These are phyloP conservation scores for Xylariomycetidae sp. DNA, from an alignment of 2,329 filamentous ascomycete species.

Conservation along the genomic window DNA sequence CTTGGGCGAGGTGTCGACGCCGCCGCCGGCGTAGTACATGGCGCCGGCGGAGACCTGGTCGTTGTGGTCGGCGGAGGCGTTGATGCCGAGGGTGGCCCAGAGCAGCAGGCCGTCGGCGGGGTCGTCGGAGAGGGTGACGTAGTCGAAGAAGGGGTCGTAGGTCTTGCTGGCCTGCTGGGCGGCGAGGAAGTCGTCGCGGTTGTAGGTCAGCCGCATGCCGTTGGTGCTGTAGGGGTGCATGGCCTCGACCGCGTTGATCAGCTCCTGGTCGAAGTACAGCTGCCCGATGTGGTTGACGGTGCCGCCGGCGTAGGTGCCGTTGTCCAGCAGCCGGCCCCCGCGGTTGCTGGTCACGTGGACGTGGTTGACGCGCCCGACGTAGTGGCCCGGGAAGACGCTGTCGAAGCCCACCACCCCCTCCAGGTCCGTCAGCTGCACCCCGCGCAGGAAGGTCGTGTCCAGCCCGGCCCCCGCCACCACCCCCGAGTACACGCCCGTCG, in stretches of 20 bases:
- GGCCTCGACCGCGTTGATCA: conserved; percentile 43
- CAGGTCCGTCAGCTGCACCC: conserved; percentile 34
- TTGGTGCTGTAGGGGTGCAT: conserved; percentile 40
- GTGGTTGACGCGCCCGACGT: conserved; percentile 33
- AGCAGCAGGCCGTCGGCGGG: conserved; percentile 42
- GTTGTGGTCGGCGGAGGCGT: conserved; percentile 27
- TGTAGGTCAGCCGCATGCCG: conserved; percentile 36
- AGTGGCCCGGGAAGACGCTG: conserved; percentile 39
- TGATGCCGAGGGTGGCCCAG: conserved; percentile 45
- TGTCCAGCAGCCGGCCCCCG: conserved; percentile 31
- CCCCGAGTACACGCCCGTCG: conserved; percentile 36
- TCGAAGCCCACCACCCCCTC: conserved; percentile 37
- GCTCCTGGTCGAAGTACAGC: conserved; percentile 53
- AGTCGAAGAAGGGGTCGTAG: conserved; percentile 45
- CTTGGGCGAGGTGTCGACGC: conserved; percentile 13
- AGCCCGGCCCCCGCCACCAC: conserved; percentile 28
- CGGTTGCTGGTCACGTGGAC: conserved; percentile 28
- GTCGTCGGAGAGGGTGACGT: conserved; percentile 48
- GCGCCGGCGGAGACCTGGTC: conserved; percentile 9
- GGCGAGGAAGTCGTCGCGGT: conserved; percentile 43
- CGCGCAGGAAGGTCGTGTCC: conserved; percentile 37
- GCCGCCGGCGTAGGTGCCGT: conserved; percentile 43
- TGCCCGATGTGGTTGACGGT: conserved; percentile 52
- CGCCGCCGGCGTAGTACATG: conserved; percentile 16
- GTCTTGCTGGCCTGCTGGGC: conserved; percentile 29